These are phyloP conservation scores for Oropetium thomaeum DNA, from an alignment of 176 grass and related monocot species.

Conservation along the genomic window DNA sequence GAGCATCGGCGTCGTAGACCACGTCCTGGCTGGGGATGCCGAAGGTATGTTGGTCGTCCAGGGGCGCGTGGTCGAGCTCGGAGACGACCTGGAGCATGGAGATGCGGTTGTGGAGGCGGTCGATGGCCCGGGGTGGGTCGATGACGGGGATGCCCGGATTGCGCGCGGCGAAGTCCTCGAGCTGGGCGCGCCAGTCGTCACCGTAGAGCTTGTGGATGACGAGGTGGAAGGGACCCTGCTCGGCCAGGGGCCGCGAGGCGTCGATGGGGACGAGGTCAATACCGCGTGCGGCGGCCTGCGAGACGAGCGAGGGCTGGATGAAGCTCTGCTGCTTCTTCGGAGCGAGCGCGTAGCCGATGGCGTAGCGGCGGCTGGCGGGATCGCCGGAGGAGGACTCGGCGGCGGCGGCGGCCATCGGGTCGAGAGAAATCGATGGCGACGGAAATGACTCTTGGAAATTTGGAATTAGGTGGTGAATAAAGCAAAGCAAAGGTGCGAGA, in stretches of 20 bases:
- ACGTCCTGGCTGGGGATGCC: conserved; percentile 44
- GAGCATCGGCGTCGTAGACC: conserved; percentile 36
- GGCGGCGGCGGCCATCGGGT: conserved; percentile 31
- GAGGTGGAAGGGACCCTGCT: conserved; percentile 88
- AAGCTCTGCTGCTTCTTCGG: conserved; percentile 89
- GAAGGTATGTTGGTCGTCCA: conserved; percentile 1
- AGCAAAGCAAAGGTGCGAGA: conserved; percentile 24
- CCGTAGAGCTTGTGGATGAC: conserved; percentile 83
- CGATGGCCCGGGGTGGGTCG: conserved; percentile 72
- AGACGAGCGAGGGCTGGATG: conserved; percentile 75
- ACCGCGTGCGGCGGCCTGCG: conserved; percentile 37
- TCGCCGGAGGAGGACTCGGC: neutral
- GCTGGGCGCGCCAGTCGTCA: conserved; percentile 67
- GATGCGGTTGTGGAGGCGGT: conserved; percentile 92
- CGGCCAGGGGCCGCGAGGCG: conserved; percentile 43
- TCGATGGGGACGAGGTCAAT: conserved; percentile 77
- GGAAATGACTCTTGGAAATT: neutral
- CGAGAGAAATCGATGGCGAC: conserved; percentile 21
- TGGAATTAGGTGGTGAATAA: conserved; percentile 3
- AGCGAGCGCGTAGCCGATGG: conserved; percentile 72
- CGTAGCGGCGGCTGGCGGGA: neutral
- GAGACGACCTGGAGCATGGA: conserved; percentile 97
- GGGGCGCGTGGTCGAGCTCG: conserved; percentile 55
- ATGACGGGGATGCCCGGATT: conserved; percentile 59
- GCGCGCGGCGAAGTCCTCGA: conserved; percentile 53